These are phyloP conservation scores for Centella asiatica DNA, from an alignment of 129 eudicot genomes.

Conservation along the genomic window DNA sequence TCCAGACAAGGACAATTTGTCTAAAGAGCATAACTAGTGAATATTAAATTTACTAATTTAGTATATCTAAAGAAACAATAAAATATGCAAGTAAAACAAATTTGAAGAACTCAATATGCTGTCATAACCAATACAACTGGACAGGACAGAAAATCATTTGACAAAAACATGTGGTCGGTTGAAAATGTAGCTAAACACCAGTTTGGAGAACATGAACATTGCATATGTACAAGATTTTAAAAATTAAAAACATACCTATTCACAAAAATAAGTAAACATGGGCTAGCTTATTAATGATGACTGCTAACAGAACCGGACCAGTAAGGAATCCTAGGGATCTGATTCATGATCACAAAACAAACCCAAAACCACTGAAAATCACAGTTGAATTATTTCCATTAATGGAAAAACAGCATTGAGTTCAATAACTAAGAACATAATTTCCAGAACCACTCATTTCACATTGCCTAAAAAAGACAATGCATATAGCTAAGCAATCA, in stretches of 20 bases:
- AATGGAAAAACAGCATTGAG: neutral
- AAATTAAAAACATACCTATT: neutral
- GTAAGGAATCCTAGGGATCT: slow-evolving; percentile 9
- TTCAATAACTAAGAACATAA: neutral
- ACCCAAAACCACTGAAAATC: neutral
- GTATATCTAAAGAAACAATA: neutral
- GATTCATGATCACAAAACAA: neutral
- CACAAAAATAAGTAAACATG: neutral
- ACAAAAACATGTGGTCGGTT: neutral
- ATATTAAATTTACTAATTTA: neutral
- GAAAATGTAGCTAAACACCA: neutral
- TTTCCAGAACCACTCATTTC: neutral
- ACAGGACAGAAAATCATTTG: slow-evolving; percentile 2
- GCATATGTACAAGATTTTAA: neutral
- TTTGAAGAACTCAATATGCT: neutral
- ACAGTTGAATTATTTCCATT: neutral
- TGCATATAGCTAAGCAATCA: neutral
- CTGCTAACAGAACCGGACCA: neutral
- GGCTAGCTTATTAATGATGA: neutral
- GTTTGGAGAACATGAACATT: neutral
- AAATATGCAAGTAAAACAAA: slow-evolving; percentile 4
- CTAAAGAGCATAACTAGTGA: neutral
- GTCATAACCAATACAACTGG: neutral
- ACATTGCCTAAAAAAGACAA: neutral
- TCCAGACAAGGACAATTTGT: neutral